Percentiles rank a stretch among this genome's conserved stretches.
Evolutionary conservation across 345 rosid species (phyloP).

Genomic region (Limnanthes douglasii): DNA sequence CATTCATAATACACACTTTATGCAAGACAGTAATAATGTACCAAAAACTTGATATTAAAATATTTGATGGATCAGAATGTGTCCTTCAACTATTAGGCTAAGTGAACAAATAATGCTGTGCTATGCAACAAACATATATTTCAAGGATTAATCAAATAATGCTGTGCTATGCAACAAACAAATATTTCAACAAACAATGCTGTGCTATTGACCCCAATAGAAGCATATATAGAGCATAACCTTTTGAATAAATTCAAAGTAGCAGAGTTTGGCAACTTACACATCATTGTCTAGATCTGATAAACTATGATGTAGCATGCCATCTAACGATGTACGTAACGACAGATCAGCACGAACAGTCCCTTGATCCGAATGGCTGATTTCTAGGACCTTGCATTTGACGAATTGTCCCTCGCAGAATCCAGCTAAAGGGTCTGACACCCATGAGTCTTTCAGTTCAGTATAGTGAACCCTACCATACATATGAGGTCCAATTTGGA

Average conservation of each 20-base stretch:
- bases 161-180: no score
- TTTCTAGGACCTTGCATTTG: constrained; percentile 83
- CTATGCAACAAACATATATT: no score
- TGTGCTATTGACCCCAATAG: no score
- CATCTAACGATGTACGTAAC: constrained; percentile 41
- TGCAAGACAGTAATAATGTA: no score
- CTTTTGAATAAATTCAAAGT: background rate
- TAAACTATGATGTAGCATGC: constrained; percentile 27
- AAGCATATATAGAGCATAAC: no score
- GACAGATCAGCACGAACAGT: constrained; percentile 67
- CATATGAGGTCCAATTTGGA: constrained; percentile 68
- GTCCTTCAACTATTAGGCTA: no score
- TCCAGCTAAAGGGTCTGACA: constrained; percentile 52
- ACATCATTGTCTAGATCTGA: constrained; percentile 15
- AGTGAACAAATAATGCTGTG: no score
- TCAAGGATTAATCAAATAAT: no score
- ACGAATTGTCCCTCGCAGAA: constrained; percentile 73
- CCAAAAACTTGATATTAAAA: no score
- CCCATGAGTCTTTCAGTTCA: constrained; percentile 66
- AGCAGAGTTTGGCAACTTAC: constrained; percentile 26
- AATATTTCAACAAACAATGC: no score
- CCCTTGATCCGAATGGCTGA: constrained; percentile 43
- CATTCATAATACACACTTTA: no score
- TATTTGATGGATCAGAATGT: no score
- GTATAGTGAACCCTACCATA: constrained; percentile 86